Percentiles rank a stretch among this genome's conserved stretches.
Evolutionary conservation across 257 asterid species (phyloP).

Genomic region (Fraxinus cuspidata): DNA sequence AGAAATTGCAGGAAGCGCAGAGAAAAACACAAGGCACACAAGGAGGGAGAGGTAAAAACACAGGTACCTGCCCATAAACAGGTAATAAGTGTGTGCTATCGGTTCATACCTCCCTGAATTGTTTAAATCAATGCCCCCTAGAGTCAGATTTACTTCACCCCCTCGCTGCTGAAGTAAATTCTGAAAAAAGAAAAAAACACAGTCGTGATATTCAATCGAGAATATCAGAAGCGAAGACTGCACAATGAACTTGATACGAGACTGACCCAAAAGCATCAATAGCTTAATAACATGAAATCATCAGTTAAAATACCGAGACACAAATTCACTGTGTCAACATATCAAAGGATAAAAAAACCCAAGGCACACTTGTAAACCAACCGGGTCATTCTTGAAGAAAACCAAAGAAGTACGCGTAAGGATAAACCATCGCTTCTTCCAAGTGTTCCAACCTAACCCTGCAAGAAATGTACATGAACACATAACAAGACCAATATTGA

Average conservation of each 20-base stretch:
- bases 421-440: constrained; percentile 97
- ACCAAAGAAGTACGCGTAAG: constrained; percentile 94
- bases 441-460: constrained; percentile 96
- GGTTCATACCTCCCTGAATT: constrained; percentile 86
- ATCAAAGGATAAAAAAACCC: constrained; percentile 10
- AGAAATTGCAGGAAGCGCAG: constrained; percentile 19
- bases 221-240: constrained; percentile 19
- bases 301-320: constrained; percentile 1
- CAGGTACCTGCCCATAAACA: background rate
- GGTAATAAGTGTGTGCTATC: background rate
- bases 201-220: constrained; percentile 15
- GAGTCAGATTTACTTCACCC: constrained; percentile 87
- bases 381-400: constrained; percentile 94
- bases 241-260: constrained; percentile 8
- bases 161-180: constrained; percentile 90
- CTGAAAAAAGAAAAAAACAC: constrained; percentile 36
- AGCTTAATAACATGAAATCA: constrained; percentile 17
- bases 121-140: constrained; percentile 93
- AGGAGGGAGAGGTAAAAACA: background rate
- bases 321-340: constrained; percentile 11
- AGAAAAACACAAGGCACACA: constrained; percentile 1
- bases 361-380: constrained; percentile 42
- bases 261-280: constrained; percentile 7
- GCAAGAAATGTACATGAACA: constrained; percentile 42
- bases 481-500: constrained; percentile 12